Conservation (phyloP, 495 filamentous ascomycete species). For the Lepraria neglecta region DNA sequence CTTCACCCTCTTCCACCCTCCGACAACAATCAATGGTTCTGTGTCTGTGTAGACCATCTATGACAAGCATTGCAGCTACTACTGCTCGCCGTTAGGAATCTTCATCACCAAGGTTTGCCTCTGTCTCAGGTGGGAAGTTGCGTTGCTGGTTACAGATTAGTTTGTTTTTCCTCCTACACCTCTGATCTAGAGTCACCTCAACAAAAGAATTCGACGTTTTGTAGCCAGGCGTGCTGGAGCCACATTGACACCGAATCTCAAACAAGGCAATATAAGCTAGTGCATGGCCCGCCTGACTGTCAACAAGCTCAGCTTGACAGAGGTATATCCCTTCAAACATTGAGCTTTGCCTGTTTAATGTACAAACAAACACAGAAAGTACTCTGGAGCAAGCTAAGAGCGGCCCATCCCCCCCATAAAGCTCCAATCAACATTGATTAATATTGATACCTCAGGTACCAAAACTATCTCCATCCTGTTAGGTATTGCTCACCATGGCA, state of each 20-base stretch:
- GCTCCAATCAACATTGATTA: slow-evolving; percentile 8
- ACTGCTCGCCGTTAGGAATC: too few species aligned
- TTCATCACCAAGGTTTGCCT: too few species aligned
- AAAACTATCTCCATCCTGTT: slow-evolving; percentile 29
- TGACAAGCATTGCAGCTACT: too few species aligned
- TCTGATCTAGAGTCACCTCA: too few species aligned
- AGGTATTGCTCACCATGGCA: slow-evolving; percentile 43
- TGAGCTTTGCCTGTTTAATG: slow-evolving; percentile 4
- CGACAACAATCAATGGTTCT: neutral
- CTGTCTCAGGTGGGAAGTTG: too few species aligned
- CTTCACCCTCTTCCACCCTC: neutral
- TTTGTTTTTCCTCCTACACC: too few species aligned
- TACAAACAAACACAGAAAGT: slow-evolving; percentile 17
- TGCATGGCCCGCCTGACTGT: slow-evolving; percentile 3
- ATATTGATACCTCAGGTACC: slow-evolving; percentile 19
- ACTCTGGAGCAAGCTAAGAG: slow-evolving; percentile 24
- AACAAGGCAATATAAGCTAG: neutral
- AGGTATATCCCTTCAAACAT: slow-evolving; percentile 16
- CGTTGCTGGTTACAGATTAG: too few species aligned
- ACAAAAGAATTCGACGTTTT: too few species aligned
- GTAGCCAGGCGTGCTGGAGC: neutral
- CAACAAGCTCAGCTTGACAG: slow-evolving; percentile 2
- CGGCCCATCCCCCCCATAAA: slow-evolving; percentile 2
- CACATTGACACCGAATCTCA: neutral
- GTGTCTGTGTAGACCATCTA: too few species aligned